phyloP scores from a whole-genome alignment of 371 early-diverging fungal species.

The Mortierella polycephala region DNA sequence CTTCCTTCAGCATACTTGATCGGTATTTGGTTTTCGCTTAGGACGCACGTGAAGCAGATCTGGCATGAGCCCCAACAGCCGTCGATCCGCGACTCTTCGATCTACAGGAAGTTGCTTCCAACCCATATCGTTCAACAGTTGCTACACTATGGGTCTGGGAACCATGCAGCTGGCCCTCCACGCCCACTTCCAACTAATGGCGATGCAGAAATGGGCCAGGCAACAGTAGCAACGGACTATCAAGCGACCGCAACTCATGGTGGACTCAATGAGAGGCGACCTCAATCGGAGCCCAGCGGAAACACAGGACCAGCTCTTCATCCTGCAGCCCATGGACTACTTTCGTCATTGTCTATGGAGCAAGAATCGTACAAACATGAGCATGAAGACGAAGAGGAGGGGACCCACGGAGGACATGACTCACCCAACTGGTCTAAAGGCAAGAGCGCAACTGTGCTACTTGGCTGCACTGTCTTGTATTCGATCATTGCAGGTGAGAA shows the following conservation, averaged over 20 bases:
- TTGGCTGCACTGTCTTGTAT: slow-evolving; percentile 87
- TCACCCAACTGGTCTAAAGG: slow-evolving; percentile 92
- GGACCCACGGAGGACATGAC: slow-evolving; percentile 85
- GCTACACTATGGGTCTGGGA: slow-evolving; percentile 40
- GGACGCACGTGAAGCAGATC: slow-evolving; percentile 91
- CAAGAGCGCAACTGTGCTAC: slow-evolving; percentile 83
- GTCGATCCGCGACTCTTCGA: slow-evolving; percentile 57
- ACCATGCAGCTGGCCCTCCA: slow-evolving; percentile 10
- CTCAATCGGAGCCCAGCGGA: slow-evolving; percentile 23
- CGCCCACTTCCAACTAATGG: not conserved
- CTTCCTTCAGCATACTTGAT: slow-evolving; percentile 89
- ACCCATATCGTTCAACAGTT: slow-evolving; percentile 54
- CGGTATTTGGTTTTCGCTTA: slow-evolving; percentile 94
- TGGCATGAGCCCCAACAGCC: slow-evolving; percentile 69
- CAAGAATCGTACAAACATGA: slow-evolving; percentile 54
- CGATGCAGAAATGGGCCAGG: slow-evolving; percentile 33
- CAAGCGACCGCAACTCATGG: slow-evolving; percentile 21
- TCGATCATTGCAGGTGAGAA: slow-evolving; percentile 78
- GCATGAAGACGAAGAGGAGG: slow-evolving; percentile 69
- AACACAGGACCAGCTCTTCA: slow-evolving; percentile 16
- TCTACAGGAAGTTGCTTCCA: slow-evolving; percentile 51
- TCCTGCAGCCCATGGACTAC: slow-evolving; percentile 42
- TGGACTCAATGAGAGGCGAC: slow-evolving; percentile 15
- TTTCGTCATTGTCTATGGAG: slow-evolving; percentile 42
- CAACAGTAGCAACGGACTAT: slow-evolving; percentile 8